These are phyloP conservation scores for Ploettnerulaceae sp. DNA, from an alignment of 2,329 filamentous ascomycete species.

Conservation along the genomic window DNA sequence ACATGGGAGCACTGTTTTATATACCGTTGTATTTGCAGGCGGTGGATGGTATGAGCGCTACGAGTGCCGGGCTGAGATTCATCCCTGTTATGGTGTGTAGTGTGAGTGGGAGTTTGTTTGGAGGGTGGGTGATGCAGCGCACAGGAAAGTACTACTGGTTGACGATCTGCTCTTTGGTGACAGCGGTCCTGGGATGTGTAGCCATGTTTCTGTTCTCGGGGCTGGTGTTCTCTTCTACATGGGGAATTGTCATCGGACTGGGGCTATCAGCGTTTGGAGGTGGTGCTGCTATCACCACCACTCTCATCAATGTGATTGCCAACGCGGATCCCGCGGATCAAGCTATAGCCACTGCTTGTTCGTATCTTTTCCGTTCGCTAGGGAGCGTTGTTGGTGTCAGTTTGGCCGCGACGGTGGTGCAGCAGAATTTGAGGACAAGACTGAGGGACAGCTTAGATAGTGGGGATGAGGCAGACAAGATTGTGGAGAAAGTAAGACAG, in stretches of 20 bases:
- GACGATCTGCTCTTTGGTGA: conserved; percentile 52
- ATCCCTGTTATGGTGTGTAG: conserved; percentile 60
- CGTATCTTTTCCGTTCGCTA: conserved; percentile 74
- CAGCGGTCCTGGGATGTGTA: conserved; percentile 50
- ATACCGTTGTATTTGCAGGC: conserved; percentile 76
- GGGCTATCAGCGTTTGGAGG: conserved; percentile 46
- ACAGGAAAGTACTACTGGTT: conserved; percentile 69
- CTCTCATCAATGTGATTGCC: conserved; percentile 66
- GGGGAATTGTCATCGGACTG: conserved; percentile 53
- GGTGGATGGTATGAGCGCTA: conserved; percentile 58
- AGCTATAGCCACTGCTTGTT: conserved; percentile 72
- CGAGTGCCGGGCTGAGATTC: conserved; percentile 58
- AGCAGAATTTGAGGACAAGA: conserved; percentile 57
- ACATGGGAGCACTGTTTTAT: conserved; percentile 51
- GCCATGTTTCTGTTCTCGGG: conserved; percentile 55
- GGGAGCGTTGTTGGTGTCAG: conserved; percentile 66
- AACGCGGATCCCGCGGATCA: conserved; percentile 64
- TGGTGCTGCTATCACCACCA: conserved; percentile 62
- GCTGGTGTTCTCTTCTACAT: conserved; percentile 42
- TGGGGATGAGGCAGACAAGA: conserved; percentile 55
- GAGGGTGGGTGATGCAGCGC: conserved; percentile 62
- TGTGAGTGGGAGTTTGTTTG: conserved; percentile 59
- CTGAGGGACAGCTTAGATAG: conserved; percentile 50
- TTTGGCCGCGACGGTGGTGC: conserved; percentile 61
- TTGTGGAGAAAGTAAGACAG: conserved; percentile 64